Evolutionary conservation across 192 early-diverging fungal genomes (phyloP).

Genomic region (Gorgonomyces haynaldii): DNA sequence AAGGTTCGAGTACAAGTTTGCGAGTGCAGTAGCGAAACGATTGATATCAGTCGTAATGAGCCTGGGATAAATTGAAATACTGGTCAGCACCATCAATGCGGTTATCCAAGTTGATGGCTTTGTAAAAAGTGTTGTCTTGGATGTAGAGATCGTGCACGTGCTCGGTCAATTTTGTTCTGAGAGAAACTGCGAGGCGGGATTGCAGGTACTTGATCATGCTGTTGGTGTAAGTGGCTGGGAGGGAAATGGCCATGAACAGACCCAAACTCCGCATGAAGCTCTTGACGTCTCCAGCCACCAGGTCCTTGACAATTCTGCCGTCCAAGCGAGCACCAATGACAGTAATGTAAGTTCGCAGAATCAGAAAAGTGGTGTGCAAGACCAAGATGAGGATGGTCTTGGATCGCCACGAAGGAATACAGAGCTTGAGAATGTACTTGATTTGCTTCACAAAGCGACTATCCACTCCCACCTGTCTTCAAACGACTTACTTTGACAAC

Average conservation of each 20-base stretch:
- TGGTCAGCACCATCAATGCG: conserved; percentile 32
- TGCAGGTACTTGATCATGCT: conserved; percentile 64
- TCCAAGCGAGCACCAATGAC: conserved; percentile 88
- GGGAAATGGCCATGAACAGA: conserved; percentile 87
- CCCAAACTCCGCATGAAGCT: conserved; percentile 63
- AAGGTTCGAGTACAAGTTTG: conserved; percentile 63
- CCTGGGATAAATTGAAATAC: conserved; percentile 6
- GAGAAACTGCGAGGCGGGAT: conserved; percentile 33
- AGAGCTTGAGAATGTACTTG: conserved; percentile 62
- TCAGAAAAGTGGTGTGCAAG: conserved; percentile 74
- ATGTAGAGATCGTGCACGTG: conserved; percentile 31
- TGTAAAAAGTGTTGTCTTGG: conserved; percentile 29
- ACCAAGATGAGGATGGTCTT: conserved; percentile 72
- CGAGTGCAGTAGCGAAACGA: conserved; percentile 56
- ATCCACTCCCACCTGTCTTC: conserved; percentile 28
- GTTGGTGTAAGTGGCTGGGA: conserved; percentile 96
- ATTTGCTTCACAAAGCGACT: conserved; percentile 27
- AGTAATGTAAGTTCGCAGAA: conserved; percentile 81
- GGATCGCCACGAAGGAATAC: conserved; percentile 64
- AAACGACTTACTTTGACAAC: not conserved
- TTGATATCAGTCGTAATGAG: conserved; percentile 51
- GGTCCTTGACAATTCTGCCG: conserved; percentile 85
- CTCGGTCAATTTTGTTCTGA: conserved; percentile 24
- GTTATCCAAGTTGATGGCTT: conserved; percentile 33
- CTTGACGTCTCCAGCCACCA: conserved; percentile 74